phyloP scores from a whole-genome alignment of 1,284 basidiomycete species.

The Ceratobasidium sp. region DNA sequence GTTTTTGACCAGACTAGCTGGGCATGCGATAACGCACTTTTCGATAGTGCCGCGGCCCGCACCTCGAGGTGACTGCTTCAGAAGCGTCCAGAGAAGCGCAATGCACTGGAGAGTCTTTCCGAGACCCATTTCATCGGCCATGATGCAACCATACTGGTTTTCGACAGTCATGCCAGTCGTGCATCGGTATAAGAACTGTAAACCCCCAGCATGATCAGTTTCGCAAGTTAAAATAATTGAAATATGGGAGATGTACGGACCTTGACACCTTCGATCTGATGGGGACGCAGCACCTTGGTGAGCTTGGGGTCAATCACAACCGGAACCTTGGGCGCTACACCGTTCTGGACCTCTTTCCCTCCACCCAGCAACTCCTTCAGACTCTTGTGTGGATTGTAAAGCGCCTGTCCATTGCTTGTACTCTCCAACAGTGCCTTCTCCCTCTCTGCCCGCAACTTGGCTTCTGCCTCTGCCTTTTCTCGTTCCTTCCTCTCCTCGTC shows the following conservation, averaged over 20 bases:
- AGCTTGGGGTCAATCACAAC: constrained; percentile 96
- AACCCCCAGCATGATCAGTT: neutral
- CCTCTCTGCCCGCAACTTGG: constrained; percentile 62
- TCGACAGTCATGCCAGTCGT: constrained; percentile 93
- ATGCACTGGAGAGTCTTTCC: constrained; percentile 95
- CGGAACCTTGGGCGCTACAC: constrained; percentile 82
- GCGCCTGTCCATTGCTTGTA: constrained; percentile 61
- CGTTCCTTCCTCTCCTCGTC: constrained; percentile 80
- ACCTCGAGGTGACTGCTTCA: constrained; percentile 90
- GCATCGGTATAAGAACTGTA: constrained; percentile 92
- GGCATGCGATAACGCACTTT: constrained; percentile 98
- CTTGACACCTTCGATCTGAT: constrained; percentile 98
- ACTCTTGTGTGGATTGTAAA: constrained; percentile 93
- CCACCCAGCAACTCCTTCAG: constrained; percentile 86
- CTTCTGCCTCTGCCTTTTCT: constrained; percentile 75
- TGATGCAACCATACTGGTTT: constrained; percentile 96
- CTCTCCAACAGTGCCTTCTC: constrained; percentile 70
- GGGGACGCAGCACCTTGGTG: constrained; percentile 89
- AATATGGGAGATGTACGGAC: constrained; percentile 62
- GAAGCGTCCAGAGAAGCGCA: constrained; percentile 93
- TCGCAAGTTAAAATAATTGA: constrained; percentile 45
- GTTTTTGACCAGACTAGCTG: constrained; percentile 95
- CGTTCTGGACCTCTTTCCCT: constrained; percentile 71
- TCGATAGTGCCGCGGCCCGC: constrained; percentile 90
- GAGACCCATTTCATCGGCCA: constrained; percentile 99